Evolutionary conservation across 2,329 filamentous ascomycete genomes (phyloP).

Genomic region (Trichophyton rubrum): DNA sequence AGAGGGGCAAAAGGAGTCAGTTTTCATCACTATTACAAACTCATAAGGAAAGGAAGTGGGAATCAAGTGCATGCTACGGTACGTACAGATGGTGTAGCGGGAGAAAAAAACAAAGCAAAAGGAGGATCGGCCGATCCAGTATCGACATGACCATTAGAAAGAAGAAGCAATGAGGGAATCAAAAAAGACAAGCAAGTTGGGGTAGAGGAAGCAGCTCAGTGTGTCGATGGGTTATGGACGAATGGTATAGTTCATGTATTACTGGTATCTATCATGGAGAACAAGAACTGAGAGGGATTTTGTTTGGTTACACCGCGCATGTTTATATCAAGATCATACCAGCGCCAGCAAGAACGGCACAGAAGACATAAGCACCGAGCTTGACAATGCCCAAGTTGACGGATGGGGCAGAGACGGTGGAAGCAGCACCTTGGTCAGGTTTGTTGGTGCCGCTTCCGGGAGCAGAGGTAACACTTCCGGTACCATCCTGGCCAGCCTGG

Average conservation of each 20-base stretch:
- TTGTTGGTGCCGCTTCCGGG: slow-evolving; percentile 20
- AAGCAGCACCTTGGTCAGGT: slow-evolving; percentile 20
- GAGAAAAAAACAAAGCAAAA: background rate
- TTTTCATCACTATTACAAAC: slow-evolving; percentile 2
- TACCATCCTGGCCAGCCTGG: slow-evolving; percentile 30
- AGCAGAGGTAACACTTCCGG: slow-evolving; percentile 28
- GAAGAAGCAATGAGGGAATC: background rate
- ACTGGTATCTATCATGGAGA: background rate
- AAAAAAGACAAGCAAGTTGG: background rate
- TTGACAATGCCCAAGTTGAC: slow-evolving; percentile 31
- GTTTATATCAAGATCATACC: slow-evolving; percentile 38
- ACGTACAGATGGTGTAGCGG: background rate
- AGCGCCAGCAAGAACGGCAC: slow-evolving; percentile 32
- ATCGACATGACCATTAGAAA: background rate
- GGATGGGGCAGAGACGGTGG: slow-evolving; percentile 18
- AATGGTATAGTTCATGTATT: background rate
- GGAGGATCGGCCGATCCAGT: background rate
- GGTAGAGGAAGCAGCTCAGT: background rate
- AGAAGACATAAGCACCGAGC: slow-evolving; percentile 33
- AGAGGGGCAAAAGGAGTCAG: background rate
- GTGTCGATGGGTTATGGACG: background rate
- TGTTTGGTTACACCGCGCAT: background rate
- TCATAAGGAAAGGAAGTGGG: background rate
- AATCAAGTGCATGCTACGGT: background rate
- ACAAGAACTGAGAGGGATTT: background rate